Evolutionary conservation across 1,139 yeast species (phyloP), one percentile per base, ranked within the genome.

Genomic region (Nadsonia starkeyi-henricii): DNA sequence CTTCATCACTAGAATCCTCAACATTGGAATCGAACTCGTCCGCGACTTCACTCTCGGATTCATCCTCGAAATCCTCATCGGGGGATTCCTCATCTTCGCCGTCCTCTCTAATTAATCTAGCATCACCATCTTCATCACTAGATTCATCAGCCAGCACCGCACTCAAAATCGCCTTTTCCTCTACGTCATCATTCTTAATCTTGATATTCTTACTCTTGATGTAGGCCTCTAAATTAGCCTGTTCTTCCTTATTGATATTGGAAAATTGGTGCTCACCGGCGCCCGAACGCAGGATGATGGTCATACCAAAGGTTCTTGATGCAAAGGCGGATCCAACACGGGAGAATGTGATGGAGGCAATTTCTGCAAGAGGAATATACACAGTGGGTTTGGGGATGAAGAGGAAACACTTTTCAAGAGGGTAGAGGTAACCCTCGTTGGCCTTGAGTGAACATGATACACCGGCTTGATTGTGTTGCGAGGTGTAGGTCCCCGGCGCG

Each of bases 341-440:
- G 2, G 96, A 84, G 70, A 93, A 83, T 33, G 85, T 79, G 37
- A 91, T 79, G 45, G 72, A 74, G 49, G 81, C 72, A 46, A 91
- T 78, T 59, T 91, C 97, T 1, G 83, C 71, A 63, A 79, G 83
- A 49, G 97, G 96, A 55, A 91, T 85, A 64, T 85, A 85, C 44
- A 91, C 78, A 0, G 97, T 88, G 47, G 98, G 96, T 64, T 93
- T 93, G 33, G 96, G 89, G 43, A 91, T 82, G 63, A 91, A 91
- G 56, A 91, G 70, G 62, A 91, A 79, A 51, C 95, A 85, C 66
- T 86, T 84, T 56, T 93, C 98, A 53, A 91, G 74, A 19, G 95
- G 89, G 64, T 85, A 91, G 52, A 91, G 69, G 58, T 86, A 84
- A 41, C 98, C 98, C 68, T 91, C 98, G 48, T 86, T 84, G 0